Evolutionary conservation across 192 early-diverging fungal species (phyloP), one percentile per base, ranked within the genome.

Genomic region (Umbelopsis sp.): DNA sequence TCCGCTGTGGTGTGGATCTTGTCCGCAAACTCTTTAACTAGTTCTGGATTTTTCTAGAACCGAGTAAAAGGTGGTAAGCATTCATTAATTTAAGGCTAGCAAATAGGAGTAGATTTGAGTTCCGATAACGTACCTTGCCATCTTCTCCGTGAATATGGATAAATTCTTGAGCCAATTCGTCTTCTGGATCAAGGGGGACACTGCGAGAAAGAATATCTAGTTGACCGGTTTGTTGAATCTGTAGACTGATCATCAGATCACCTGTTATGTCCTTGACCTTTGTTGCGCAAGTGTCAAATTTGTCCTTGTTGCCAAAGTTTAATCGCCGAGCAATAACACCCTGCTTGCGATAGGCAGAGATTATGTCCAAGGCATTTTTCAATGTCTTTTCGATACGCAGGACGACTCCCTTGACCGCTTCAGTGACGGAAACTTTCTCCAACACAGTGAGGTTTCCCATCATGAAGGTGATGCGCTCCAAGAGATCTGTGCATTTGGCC

Each of bases 401-500:
- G n/a, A 84, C 74, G 2, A 87, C 84, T 2, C 38, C 54, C 45
- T 74, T 70, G 12, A 82, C 71, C 2, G 80, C 74, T 6, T 80
- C 77, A 24, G 72, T 74, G 2, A 73, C 71, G 12, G 66, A 45
- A 29, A 85, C 74, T 20, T 82, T 79, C 44, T 80, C 77, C 21
- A 87, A 50, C n/a, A 82, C 80, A 1, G 78, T 75, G 25, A 87
- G 51, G 34, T 87, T 81, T 49, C 74, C 75, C 66, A 82, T 71
- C 86, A 87, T 87, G 29, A 87, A 87, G 44, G 80, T 82, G 75
- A 87, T 84, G 31, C 86, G 82, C 65, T 87, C 86, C 49, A 87
- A 36, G 0, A 87, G 77, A 54, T 85, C 84, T 3, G 68, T 72
- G 56, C 86, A 87, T 65, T 87, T 87, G n/a, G 66, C 43, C 24